Evolutionary conservation across 2,329 filamentous ascomycete species (phyloP), one percentile per base, ranked within the genome.

Genomic region (Hypoxylon sp.): DNA sequence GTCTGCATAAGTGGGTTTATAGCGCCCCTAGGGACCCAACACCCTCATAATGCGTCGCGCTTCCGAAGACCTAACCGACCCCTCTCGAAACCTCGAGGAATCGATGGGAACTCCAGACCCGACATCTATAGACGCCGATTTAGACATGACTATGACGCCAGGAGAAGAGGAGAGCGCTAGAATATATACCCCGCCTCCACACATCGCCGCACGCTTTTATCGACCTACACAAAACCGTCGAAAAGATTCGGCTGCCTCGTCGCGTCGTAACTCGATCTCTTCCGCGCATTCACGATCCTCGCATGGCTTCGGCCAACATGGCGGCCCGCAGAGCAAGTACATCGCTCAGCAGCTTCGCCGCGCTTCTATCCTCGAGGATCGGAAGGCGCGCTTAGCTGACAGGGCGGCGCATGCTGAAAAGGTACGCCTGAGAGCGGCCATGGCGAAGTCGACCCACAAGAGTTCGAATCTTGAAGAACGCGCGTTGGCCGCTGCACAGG

Each of bases 361-460:
- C 59, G 90, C 92, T 54, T 93, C 91, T 14, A 95, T 95, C 65
- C 87, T 95, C 69, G 92, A 95, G 79, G 91, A 91, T 72, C 90
- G 93, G 68, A 94, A 93, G 77, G 92, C 92, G 13, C 88, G 92
- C 20, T 85, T 96, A 17, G 92, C 93, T 61, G 92, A 95, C 79
- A 86, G 92, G 62, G 93, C 93, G 30, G 91, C 91, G 6, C 92
- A 96, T 79, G 93, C 91, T 22, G 93, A 96, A 79, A 93, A 95
- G 78, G 93, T 96, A 14, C 90, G 93, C 57, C 81, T 94, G 68
- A 87, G 92, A 37, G 92, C 92, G 48, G 92, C 92, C 8, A 79
- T 92, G 64, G 91, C 89, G 66, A 94, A 94, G 80, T 89, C 92
- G 2, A 85, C 89, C 6, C 88, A 90, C 1, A 89, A 91, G 72